Evolutionary conservation across 2,329 filamentous ascomycete species (phyloP).

Genomic region (Trematosphaeria pertusa): DNA sequence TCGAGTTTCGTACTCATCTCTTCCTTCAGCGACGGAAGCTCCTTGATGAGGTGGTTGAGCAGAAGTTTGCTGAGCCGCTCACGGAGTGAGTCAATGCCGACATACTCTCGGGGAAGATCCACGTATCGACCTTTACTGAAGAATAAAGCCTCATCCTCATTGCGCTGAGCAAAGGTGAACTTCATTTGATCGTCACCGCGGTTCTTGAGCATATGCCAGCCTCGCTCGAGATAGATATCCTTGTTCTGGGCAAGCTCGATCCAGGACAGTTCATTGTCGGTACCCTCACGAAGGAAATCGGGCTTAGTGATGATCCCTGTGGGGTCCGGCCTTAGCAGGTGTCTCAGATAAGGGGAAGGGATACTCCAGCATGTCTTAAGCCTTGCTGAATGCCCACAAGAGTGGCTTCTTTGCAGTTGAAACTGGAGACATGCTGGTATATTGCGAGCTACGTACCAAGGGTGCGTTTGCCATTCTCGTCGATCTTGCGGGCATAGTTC

Average conservation of each 20-base stretch:
- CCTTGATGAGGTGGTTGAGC: conserved; percentile 41
- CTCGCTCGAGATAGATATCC: conserved; percentile 51
- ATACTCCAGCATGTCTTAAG: too few relatives aligned
- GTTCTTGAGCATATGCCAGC: conserved; percentile 64
- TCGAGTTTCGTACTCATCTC: conserved; percentile 40
- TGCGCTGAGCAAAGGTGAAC: conserved; percentile 49
- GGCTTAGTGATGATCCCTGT: conserved; percentile 68
- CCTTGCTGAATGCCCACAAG: too few relatives aligned
- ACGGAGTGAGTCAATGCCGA: conserved; percentile 60
- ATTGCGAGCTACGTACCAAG: too few relatives aligned
- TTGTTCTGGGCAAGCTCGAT: conserved; percentile 50
- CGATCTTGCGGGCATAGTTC: conserved; percentile 55
- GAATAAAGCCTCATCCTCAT: conserved; percentile 46
- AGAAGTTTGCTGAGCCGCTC: conserved; percentile 60
- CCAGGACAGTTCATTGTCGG: conserved; percentile 51
- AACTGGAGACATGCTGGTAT: too few relatives aligned
- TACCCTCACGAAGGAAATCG: conserved; percentile 52
- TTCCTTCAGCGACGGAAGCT: conserved; percentile 43
- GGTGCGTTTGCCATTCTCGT: conserved; percentile 56
- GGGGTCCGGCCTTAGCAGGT: too few relatives aligned
- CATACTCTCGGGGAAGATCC: conserved; percentile 28
- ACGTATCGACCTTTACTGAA: conserved; percentile 41
- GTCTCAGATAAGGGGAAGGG: too few relatives aligned
- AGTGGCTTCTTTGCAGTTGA: too few relatives aligned
- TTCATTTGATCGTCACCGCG: conserved; percentile 47